Percentiles rank a stretch among this genome's conserved stretches.
Conservation (phyloP, 768 basidiomycete species). For the Chalciporus piperatus region DNA sequence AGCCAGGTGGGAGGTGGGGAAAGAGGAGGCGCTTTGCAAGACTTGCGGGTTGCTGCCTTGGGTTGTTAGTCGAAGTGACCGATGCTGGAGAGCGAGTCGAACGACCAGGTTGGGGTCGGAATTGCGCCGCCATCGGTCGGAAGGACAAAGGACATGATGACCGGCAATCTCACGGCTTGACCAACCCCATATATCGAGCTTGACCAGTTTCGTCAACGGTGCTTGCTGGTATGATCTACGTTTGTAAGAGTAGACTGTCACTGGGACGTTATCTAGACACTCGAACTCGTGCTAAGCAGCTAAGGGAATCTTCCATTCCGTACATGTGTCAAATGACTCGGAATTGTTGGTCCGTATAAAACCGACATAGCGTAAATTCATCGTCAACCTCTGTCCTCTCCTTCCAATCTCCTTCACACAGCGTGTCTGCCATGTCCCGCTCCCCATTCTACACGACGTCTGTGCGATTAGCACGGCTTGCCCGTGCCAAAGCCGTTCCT, state of each 20-base stretch:
- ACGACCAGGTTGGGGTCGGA: conserved; percentile 4
- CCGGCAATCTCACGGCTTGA: background rate
- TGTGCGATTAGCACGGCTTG: conserved; percentile 10
- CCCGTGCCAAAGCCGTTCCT: background rate
- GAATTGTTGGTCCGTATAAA: conserved; percentile 19
- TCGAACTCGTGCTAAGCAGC: too few species aligned
- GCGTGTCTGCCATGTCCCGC: conserved; percentile 19
- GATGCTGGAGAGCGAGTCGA: conserved; percentile 26
- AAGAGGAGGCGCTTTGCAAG: conserved; percentile 64
- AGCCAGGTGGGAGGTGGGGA: conserved; percentile 43
- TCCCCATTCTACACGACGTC: conserved; percentile 9
- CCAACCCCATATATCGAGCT: background rate
- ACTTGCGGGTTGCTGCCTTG: conserved; percentile 29
- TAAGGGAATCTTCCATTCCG: too few species aligned
- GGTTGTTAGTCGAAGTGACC: conserved; percentile 16
- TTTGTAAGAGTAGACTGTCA: too few species aligned
- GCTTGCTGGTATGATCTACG: too few species aligned
- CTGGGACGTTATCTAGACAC: too few species aligned
- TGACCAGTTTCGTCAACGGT: too few species aligned
- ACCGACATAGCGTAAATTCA: conserved; percentile 8
- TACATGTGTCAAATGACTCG: background rate
- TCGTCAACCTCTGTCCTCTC: background rate
- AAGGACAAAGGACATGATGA: background rate
- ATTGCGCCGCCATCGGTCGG: conserved; percentile 3
- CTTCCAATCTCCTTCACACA: conserved; percentile 1